phyloP scores from a whole-genome alignment of 2,329 filamentous ascomycete genomes.

The Penicillium hesseltinei region DNA sequence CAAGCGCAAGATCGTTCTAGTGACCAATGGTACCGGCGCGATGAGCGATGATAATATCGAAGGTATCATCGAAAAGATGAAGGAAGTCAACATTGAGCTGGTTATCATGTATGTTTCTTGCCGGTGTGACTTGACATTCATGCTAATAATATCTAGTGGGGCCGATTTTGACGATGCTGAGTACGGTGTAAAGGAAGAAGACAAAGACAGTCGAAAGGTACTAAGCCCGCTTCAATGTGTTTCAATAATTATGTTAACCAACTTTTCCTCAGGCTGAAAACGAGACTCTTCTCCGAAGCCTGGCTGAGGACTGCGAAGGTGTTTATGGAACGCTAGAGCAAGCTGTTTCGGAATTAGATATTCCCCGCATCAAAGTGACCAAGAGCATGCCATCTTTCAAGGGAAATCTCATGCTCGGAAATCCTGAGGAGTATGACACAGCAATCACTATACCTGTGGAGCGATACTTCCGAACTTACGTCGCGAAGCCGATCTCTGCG shows the following conservation, averaged over 20 bases:
- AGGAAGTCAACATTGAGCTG: conserved; percentile 73
- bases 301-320: conserved; percentile 69
- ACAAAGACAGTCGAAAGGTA: conserved; percentile 71
- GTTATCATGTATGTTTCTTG: conserved; percentile 65
- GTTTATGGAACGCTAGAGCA: conserved; percentile 81
- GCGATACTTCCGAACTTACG: conserved; percentile 82
- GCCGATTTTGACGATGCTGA: conserved; percentile 92
- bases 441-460: conserved; percentile 83
- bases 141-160: conserved; percentile 56
- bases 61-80: conserved; percentile 70
- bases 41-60: conserved; percentile 71
- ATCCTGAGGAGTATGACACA: conserved; percentile 68
- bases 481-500: conserved; percentile 70
- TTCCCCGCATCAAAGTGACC: conserved; percentile 72
- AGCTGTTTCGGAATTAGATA: conserved; percentile 75
- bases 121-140: not conserved
- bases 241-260: not conserved
- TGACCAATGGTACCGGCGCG: conserved; percentile 74
- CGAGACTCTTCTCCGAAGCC: conserved; percentile 63
- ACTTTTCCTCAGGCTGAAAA: conserved; percentile 59
- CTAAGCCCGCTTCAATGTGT: not conserved
- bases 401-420: conserved; percentile 75
- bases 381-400: conserved; percentile 76
- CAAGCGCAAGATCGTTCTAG: conserved; percentile 73
- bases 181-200: conserved; percentile 88